Evolutionary conservation across 2,329 filamentous ascomycete genomes (phyloP), one percentile per base, ranked within the genome.

Genomic region (Cladophialophora exuberans): DNA sequence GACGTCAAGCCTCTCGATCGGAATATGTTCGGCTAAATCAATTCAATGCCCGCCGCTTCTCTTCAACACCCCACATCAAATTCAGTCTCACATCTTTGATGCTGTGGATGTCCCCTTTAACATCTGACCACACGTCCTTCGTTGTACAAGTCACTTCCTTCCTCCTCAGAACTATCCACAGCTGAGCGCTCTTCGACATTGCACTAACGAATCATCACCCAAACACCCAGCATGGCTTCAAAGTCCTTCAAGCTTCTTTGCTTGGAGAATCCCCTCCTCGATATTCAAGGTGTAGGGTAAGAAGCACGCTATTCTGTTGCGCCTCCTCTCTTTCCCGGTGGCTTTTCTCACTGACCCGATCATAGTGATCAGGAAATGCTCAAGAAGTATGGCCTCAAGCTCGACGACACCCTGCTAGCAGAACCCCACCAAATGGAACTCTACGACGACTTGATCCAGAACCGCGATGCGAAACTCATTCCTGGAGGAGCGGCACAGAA

Each of bases 401-500:
- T 88, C 73, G 96, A 99, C 79, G 93, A 99, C 74, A 94, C 94
- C 67, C 97, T 99, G 73, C 89, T 99, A 59, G 93, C 93, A 53
- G 62, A 65, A 54, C 57, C 59, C 49, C 54, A 65, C 47, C 94
- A 99, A 78, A 81, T 88, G 70, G 84, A 82, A 41, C 83, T 99
- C 70, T 99, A 91, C 76, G 92, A 97, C 72, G 94, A 99, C 70
- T 84, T 97, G 65, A 84, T 97, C 67, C 87, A 89, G 76, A 93
- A 94, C 82, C 90, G 86, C 77, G 85, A 94, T 67, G 93, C 93
- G 62, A 95, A 96, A 78, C 82, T 97, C 72, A 94, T 97, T 70
- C 91, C 94, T 51, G 94, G 94, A 64, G 94, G 94, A 69, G 94
- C 94, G 53, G 94, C 94, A 25, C 94, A 99, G 79, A 99, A 99